Percentiles rank a stretch among this genome's conserved stretches.
Conservation (phyloP, 75 land plant species). For the Pseudotsuga menziesii region DNA sequence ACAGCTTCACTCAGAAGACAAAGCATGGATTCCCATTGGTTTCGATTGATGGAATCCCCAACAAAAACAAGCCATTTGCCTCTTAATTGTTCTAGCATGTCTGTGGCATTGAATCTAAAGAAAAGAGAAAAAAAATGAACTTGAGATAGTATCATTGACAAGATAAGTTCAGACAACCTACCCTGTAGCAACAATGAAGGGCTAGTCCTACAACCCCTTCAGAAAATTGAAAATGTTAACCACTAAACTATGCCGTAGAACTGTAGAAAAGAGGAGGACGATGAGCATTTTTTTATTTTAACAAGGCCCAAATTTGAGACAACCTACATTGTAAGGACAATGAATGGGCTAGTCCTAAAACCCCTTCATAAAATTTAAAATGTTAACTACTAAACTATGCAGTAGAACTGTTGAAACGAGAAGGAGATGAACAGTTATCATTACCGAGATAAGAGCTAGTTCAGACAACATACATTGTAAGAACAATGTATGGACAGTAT, state of each 20-base stretch:
- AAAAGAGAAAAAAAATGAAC: conserved; percentile 1
- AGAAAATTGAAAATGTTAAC: background rate
- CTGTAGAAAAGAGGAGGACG: background rate
- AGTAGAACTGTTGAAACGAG: no score
- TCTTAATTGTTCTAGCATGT: conserved; percentile 57
- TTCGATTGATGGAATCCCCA: conserved; percentile 81
- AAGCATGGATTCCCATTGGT: conserved; percentile 91
- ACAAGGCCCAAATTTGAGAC: background rate
- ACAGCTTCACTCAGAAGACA: conserved; percentile 62
- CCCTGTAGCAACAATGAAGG: background rate
- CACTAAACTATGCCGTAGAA: background rate
- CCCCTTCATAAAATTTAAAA: background rate
- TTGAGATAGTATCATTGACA: background rate
- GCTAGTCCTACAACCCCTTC: background rate
- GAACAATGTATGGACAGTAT: background rate
- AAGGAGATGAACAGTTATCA: no score
- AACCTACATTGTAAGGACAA: background rate
- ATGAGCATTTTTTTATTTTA: background rate
- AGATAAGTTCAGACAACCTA: background rate
- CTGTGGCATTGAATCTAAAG: conserved; percentile 57
- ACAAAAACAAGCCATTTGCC: conserved; percentile 80
- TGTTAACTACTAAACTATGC: no score
- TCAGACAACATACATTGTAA: background rate
- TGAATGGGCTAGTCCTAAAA: background rate
- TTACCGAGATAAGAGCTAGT: background rate